Conservation (phyloP, 2,329 filamentous ascomycete species). For the Cordyceps cicadae region DNA sequence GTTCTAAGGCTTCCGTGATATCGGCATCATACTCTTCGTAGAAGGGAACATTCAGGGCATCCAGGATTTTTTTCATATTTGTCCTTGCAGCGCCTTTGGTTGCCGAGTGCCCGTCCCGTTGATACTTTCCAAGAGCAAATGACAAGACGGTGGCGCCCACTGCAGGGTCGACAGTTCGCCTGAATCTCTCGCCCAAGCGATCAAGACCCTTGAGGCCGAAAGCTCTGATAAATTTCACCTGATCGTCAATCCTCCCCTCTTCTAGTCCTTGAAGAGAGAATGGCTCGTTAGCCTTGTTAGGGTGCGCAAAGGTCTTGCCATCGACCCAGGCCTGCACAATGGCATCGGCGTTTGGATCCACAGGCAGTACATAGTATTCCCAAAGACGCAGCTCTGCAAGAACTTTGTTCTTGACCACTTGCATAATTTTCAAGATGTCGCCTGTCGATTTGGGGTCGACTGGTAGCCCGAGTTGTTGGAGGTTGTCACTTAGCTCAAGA, state of each 20-base stretch:
- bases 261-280: conserved; percentile 41
- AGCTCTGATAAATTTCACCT: conserved; percentile 56
- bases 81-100: conserved; percentile 43
- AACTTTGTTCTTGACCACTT: conserved; percentile 71
- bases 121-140: conserved; percentile 49
- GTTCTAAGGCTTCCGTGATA: conserved; percentile 72
- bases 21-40: conserved; percentile 91
- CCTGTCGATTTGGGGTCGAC: conserved; percentile 61
- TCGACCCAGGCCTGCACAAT: conserved; percentile 64
- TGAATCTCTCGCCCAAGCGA: conserved; percentile 70
- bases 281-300: conserved; percentile 32
- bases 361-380: conserved; percentile 86
- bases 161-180: conserved; percentile 60
- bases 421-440: conserved; percentile 75
- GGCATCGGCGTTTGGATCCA: conserved; percentile 61
- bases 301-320: conserved; percentile 44
- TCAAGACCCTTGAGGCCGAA: conserved; percentile 65
- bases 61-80: conserved; percentile 57
- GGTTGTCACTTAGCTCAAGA: conserved; percentile 67
- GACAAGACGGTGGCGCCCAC: conserved; percentile 51
- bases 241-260: conserved; percentile 35
- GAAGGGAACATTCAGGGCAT: conserved; percentile 78
- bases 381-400: conserved; percentile 72
- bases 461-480: conserved; percentile 66
- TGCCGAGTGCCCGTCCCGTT: conserved; percentile 32